Conservation (phyloP, 1,139 yeast genomes). For the Candida sp. region DNA sequence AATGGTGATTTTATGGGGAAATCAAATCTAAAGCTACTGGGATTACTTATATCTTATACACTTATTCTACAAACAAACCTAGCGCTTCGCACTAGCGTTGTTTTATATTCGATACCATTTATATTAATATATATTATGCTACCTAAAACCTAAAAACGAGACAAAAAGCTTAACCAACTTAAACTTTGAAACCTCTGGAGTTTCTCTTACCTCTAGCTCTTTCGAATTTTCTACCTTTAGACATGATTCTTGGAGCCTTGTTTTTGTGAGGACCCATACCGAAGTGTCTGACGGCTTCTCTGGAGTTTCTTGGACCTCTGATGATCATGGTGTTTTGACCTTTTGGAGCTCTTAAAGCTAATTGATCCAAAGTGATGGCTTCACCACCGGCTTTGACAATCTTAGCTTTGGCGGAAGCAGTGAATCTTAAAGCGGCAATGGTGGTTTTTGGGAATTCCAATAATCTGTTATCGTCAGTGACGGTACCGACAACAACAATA, state of each 20-base stretch:
- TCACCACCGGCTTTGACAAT: slow-evolving; percentile 99
- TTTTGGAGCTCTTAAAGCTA: slow-evolving; percentile 98
- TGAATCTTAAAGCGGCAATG: slow-evolving; percentile 98
- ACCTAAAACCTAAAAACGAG: not conserved
- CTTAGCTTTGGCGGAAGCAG: slow-evolving; percentile 98
- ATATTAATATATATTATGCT: not conserved
- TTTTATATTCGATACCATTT: not conserved
- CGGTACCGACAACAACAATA: slow-evolving; percentile 98
- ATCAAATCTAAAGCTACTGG: no score
- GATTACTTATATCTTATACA: no score
- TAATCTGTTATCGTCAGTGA: slow-evolving; percentile 96
- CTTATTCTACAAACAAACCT: no score
- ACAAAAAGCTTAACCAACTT: slow-evolving; percentile 36
- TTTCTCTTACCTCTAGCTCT: slow-evolving; percentile 99
- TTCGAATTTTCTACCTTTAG: slow-evolving; percentile 99
- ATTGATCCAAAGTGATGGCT: slow-evolving; percentile 98
- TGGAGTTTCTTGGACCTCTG: slow-evolving; percentile 98
- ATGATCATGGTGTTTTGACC: slow-evolving; percentile 98
- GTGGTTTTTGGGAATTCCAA: slow-evolving; percentile 94
- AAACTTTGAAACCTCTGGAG: slow-evolving; percentile 99
- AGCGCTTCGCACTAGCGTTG: no score
- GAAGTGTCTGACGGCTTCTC: slow-evolving; percentile 99
- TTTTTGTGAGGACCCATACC: slow-evolving; percentile 99
- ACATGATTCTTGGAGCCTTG: slow-evolving; percentile 98
- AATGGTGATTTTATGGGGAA: no score